Evolutionary conservation across 495 filamentous ascomycete species (phyloP).

Genomic region (Pyrenula aspistea): DNA sequence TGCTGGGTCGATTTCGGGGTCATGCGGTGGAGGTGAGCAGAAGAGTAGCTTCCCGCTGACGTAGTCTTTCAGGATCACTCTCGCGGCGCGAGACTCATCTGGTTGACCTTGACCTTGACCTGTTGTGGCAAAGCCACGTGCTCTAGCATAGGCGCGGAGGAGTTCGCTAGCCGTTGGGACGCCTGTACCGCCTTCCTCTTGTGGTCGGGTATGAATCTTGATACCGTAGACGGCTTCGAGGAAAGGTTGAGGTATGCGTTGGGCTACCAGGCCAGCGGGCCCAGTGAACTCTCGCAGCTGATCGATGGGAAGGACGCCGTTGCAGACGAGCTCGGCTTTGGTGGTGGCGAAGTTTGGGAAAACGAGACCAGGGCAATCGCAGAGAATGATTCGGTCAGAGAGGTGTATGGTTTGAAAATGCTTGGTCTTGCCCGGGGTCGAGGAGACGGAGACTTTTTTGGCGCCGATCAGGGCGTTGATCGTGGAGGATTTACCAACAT

Average conservation of each 20-base stretch:
- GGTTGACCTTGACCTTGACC: constrained; percentile 82
- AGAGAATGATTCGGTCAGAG: constrained; percentile 76
- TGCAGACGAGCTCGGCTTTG: constrained; percentile 92
- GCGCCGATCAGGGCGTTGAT: constrained; percentile 97
- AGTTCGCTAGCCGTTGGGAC: constrained; percentile 80
- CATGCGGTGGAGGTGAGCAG: constrained; percentile 68
- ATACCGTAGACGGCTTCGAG: constrained; percentile 89
- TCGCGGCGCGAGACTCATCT: constrained; percentile 83
- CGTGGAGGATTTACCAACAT: constrained; percentile 97
- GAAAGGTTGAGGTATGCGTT: constrained; percentile 81
- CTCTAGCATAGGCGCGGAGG: constrained; percentile 73
- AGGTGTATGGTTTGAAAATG: constrained; percentile 98
- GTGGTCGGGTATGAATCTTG: constrained; percentile 65
- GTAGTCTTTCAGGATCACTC: constrained; percentile 91
- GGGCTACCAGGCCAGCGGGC: constrained; percentile 73
- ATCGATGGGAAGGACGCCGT: constrained; percentile 93
- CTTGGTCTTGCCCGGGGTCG: constrained; percentile 97
- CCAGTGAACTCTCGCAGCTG: constrained; percentile 92
- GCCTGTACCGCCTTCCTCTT: constrained; percentile 91
- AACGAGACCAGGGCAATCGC: constrained; percentile 97
- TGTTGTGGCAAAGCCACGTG: constrained; percentile 77
- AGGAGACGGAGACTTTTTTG: constrained; percentile 96
- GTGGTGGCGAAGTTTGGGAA: constrained; percentile 97
- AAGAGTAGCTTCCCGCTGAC: constrained; percentile 92
- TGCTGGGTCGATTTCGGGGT: constrained; percentile 42